Evolutionary conservation across 345 rosid genomes (phyloP).

Genomic region (Streptanthus diversifolius): DNA sequence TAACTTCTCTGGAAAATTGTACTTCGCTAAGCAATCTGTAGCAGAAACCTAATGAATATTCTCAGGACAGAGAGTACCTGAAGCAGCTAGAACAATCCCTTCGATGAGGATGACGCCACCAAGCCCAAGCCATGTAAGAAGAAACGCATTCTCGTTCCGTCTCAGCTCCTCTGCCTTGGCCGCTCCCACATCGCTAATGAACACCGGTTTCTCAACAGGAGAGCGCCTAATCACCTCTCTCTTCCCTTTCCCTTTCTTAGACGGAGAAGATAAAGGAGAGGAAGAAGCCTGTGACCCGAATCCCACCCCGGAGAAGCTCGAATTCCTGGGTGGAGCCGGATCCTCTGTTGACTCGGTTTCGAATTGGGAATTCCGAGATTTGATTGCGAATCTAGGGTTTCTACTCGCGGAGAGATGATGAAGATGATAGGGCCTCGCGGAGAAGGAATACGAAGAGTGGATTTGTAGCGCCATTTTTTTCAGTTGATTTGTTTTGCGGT

Average conservation of each 20-base stretch:
- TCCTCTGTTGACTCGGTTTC: conserved; percentile 44
- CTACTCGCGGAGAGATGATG: conserved; percentile 24
- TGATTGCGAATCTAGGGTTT: conserved; percentile 40
- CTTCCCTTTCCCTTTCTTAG: conserved; percentile 47
- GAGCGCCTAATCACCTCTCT: conserved; percentile 56
- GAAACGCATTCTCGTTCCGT: conserved; percentile 79
- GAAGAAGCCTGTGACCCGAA: conserved; percentile 48
- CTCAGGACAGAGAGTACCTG: conserved; percentile 49
- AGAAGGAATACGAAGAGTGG: conserved; percentile 36
- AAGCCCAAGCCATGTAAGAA: conserved; percentile 79
- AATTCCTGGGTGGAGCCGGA: conserved; percentile 39
- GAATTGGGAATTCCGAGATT: conserved; percentile 41
- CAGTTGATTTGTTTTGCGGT: conserved; percentile 25
- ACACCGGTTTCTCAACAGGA: conserved; percentile 65
- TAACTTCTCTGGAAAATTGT: no score
- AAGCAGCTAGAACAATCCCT: conserved; percentile 71
- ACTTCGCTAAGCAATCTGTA: no score
- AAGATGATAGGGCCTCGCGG: conserved; percentile 31
- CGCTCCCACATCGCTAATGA: conserved; percentile 49
- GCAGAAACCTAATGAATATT: neutral
- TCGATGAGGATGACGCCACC: conserved; percentile 66
- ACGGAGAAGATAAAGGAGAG: neutral
- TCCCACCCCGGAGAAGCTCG: conserved; percentile 49
- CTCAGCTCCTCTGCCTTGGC: conserved; percentile 53
- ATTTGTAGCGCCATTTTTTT: conserved; percentile 74